Base-by-base conservation (phyloP, 225 moss, liverwort and hornwort species). In the Pseudisothecium myosuroides region DNA sequence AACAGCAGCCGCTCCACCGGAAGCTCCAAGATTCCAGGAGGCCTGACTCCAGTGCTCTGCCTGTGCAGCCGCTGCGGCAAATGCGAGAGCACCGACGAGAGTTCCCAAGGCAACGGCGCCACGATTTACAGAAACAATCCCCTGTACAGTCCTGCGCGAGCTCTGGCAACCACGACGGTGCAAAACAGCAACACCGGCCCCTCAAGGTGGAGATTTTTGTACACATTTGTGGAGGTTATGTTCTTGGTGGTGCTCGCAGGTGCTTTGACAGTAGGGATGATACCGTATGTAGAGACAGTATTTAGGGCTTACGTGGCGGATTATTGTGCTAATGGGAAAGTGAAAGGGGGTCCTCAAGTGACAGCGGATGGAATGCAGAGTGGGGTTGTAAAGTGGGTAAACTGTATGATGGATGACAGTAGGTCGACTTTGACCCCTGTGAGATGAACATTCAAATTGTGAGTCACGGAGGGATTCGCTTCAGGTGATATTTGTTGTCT, bases 301-400 rank as follows among this genome's bases (percentile, higher is more conserved):
- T 89, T 92, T 71, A 92, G 90, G 68, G 89, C 93, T 36, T 91
- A 92, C 67, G 32, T 93, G 45, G 79, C 71, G 61, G 88, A 90
- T 59, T 84, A 32, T 54, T 92, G 90, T 80, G 78, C 31, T 19
- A 31, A 83, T 24, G 85, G 34, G 9, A 76, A 59, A 58, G 56
- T 78, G 49, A 62, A 34, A 31, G 82, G 80, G 43, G 41, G 55
- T 83, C 82, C 91, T 28, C 72, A 88, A 60, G 34, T 91, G 52
- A 81, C 71, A 50, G 67, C 80, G 20, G 89, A 91, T 88, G 91
- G 89, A 16, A 79, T 92, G 84, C 83, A 88, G 52, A 86, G 68
- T 71, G 91, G 91, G 31, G 71, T 92, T 55, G 86, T 88, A 4
- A 88, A 92, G 5, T 93, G 88, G 93, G 59, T 92, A 12, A 80